Base-by-base conservation (phyloP, 306 rosid species). In the Erythrophleum fordii region DNA sequence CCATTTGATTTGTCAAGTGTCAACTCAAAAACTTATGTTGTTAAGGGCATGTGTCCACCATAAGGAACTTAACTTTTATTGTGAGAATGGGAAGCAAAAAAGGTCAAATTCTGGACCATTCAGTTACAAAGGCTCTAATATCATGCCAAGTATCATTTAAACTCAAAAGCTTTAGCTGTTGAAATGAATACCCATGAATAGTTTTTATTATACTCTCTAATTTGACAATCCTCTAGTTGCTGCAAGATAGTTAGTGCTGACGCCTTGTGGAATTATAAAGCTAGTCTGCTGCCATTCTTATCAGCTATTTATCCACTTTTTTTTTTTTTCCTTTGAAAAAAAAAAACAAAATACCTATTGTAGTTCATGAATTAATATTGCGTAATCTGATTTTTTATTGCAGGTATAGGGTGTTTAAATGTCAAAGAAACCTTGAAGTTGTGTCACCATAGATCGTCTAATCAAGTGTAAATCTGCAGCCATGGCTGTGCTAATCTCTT, bases 391-490 rank as follows among this genome's bases (percentile, higher is more conserved):
- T 83, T 34, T 80, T n/a, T 73, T 44, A 68, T 72, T 82, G 84
- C 93, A 89, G 97, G 91, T 52, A 81, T 75, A 85, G 76, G 78
- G 83, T 68, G 65, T 77, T 6, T 39, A 23, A 69, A 8, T 17
- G 72, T 34, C 80, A 81, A 78, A 78, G 76, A 73, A 76, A 86
- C 64, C 66, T 79, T 60, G 84, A 81, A 83, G 87, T 80, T 83
- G 81, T 71, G 81, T 83, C 77, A 55, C 69, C 80, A 79, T 73
- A 48, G 80, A 78, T 85, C 58, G 80, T 81, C 87, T 76, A 73
- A 14, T 66, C 83, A 87, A 88, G 85, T 87, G 90, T 85, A 90
- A 82, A 88, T 92, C 91, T 82, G 77, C 88, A 79, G 81, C 29
- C 77, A 77, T 49, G 88, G 75, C 84, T 66, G 66, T 69, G 80